These are phyloP conservation scores for Colletotrichum sp. DNA, from an alignment of 2,329 filamentous ascomycete species.

Conservation along the genomic window DNA sequence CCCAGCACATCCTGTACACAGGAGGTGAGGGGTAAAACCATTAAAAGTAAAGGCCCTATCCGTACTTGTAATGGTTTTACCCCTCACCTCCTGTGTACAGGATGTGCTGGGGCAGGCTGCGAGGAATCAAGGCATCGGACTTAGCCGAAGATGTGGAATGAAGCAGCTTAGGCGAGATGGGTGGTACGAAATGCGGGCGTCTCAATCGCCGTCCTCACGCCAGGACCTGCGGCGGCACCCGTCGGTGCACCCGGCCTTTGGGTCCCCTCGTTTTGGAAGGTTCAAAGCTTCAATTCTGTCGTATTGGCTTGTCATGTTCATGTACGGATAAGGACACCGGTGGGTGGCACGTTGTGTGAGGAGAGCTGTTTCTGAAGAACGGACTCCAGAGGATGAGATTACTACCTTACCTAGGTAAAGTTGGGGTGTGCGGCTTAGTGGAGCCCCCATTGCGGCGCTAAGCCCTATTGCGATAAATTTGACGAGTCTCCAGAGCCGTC, in stretches of 20 bases:
- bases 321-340: neutral
- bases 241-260: neutral
- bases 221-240: neutral
- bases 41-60: neutral
- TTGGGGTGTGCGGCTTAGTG: neutral
- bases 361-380: neutral
- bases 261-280: neutral
- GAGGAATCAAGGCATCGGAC: neutral
- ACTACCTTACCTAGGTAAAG: neutral
- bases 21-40: too few species aligned
- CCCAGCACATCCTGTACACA: too few species aligned
- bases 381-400: neutral
- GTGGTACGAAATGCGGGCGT: neutral
- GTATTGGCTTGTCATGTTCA: neutral
- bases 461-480: conserved; percentile 43
- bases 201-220: neutral
- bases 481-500: conserved; percentile 30
- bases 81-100: neutral
- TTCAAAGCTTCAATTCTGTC: neutral
- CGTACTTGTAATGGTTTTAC: neutral
- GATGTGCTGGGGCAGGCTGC: neutral
- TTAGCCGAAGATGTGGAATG: neutral
- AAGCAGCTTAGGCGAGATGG: neutral
- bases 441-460: conserved; percentile 31
- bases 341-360: neutral